Evolutionary conservation across 2,329 filamentous ascomycete genomes (phyloP).

Genomic region (Coniochaeta sp.): DNA sequence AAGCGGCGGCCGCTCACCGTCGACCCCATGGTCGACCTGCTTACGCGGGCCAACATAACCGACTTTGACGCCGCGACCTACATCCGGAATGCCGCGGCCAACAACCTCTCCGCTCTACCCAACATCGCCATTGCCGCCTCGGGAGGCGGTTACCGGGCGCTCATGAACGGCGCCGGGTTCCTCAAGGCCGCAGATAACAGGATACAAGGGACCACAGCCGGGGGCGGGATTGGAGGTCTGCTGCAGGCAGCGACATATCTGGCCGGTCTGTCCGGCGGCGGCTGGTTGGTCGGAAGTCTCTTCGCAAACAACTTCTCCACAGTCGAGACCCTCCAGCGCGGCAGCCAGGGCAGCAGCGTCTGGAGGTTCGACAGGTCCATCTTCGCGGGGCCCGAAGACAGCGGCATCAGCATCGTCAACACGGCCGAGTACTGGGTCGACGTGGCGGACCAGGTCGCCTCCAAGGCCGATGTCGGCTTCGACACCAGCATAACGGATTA

Average conservation of each 20-base stretch:
- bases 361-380: conserved; percentile 27
- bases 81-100: conserved; percentile 53
- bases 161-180: conserved; percentile 76
- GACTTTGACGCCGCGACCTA: conserved; percentile 71
- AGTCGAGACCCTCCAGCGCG: conserved; percentile 47
- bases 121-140: conserved; percentile 70
- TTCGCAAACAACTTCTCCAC: conserved; percentile 79
- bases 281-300: conserved; percentile 78
- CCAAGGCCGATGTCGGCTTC: conserved; percentile 57
- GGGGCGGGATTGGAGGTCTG: conserved; percentile 70
- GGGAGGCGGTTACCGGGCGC: conserved; percentile 80
- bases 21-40: conserved; percentile 64
- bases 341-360: conserved; percentile 21
- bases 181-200: conserved; percentile 72
- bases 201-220: conserved; percentile 50
- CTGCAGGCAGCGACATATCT: conserved; percentile 77
- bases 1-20: conserved; percentile 66
- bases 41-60: conserved; percentile 65
- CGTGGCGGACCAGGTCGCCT: conserved; percentile 47
- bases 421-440: conserved; percentile 48
- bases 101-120: conserved; percentile 48
- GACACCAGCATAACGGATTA: conserved; percentile 75
- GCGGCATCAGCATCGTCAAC: conserved; percentile 16
- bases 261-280: conserved; percentile 72
- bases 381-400: conserved; percentile 21